Evolutionary conservation across 78 protist species (phyloP).

Genomic region (Cavenderia fasciculata): DNA sequence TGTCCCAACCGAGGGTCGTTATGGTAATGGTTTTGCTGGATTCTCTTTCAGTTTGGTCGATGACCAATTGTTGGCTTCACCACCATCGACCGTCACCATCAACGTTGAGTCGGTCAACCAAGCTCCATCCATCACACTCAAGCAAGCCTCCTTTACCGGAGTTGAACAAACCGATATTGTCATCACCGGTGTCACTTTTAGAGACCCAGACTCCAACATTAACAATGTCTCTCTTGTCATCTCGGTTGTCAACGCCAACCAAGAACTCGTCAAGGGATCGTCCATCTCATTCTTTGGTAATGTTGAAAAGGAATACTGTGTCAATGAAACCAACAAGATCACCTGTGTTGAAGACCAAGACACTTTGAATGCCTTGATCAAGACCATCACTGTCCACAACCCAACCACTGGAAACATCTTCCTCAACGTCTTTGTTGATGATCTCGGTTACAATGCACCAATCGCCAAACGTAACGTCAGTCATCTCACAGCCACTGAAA

Average conservation of each 20-base stretch:
- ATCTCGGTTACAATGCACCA: constrained; percentile 9
- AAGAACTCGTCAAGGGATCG: neutral
- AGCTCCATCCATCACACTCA: constrained; percentile 15
- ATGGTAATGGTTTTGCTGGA: neutral
- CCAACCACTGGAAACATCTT: neutral
- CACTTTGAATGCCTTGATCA: neutral
- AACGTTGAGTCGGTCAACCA: constrained; percentile 9
- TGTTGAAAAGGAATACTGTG: neutral
- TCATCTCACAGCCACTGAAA: neutral
- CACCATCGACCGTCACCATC: neutral
- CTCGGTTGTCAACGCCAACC: neutral
- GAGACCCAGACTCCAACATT: constrained; percentile 4
- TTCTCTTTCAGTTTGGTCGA: neutral
- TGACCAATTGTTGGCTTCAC: neutral
- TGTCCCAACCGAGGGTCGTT: neutral
- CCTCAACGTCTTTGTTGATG: constrained; percentile 1
- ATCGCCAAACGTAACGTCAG: neutral
- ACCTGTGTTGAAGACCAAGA: neutral
- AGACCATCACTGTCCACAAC: neutral
- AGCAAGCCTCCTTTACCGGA: neutral
- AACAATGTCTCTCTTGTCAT: constrained; percentile 2
- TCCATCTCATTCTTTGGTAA: neutral
- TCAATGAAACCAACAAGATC: neutral
- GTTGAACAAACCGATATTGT: neutral
- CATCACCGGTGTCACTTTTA: constrained; percentile 1